Percentiles rank a stretch among this genome's conserved stretches.
Conservation (phyloP, 169 alveolate genomes). For the Cryptosporidium meleagridis region DNA sequence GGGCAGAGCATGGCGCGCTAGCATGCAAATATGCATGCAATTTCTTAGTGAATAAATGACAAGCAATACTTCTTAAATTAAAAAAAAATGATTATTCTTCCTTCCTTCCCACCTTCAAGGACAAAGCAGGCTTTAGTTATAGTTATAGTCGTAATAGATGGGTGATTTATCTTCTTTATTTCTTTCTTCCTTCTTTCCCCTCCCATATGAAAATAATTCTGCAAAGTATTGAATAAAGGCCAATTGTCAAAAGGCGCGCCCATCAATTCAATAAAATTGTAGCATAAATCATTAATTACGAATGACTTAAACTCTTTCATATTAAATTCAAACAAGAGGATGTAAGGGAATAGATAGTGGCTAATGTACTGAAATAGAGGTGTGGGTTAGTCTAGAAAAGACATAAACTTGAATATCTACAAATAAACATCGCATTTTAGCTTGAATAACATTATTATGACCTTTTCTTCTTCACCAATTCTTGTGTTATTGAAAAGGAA, state of each 20-base stretch:
- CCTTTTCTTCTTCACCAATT: background rate
- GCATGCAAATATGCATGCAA: background rate
- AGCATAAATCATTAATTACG: background rate
- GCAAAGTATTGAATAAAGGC: background rate
- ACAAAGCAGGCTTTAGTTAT: background rate
- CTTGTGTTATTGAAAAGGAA: background rate
- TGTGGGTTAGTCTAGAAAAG: background rate
- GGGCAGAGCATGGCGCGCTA: background rate
- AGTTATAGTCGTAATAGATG: background rate
- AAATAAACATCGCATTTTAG: constrained; percentile 28
- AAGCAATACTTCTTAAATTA: constrained; percentile 2
- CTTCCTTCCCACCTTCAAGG: background rate
- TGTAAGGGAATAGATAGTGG: background rate
- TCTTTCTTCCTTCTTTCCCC: background rate
- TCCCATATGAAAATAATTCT: background rate
- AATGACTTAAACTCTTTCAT: background rate
- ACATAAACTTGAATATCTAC: constrained; percentile 27
- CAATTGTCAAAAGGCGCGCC: background rate
- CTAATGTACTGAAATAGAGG: background rate
- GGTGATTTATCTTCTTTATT: background rate
- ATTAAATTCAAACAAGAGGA: background rate
- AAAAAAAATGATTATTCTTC: background rate
- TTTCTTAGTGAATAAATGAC: background rate
- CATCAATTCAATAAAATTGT: background rate
- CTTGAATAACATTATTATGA: background rate